These are phyloP conservation scores for Mariannaea sp. DNA, from an alignment of 2,329 filamentous ascomycete species.

Conservation along the genomic window DNA sequence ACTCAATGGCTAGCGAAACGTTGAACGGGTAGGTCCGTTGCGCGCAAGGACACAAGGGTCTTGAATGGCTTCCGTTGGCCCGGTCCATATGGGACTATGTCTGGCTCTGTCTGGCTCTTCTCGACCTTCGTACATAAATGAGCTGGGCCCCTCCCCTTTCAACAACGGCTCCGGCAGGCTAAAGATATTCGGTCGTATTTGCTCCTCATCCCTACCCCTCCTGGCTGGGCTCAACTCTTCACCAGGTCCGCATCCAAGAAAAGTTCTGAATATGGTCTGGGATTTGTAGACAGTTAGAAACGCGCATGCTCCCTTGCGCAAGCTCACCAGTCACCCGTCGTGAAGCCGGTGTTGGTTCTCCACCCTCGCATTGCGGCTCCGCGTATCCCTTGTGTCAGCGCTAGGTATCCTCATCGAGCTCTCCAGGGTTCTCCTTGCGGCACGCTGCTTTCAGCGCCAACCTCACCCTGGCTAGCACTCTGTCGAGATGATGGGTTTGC, in stretches of 20 bases:
- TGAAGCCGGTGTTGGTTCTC: neutral
- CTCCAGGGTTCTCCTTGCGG: neutral
- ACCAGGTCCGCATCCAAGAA: too few species aligned
- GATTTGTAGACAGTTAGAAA: neutral
- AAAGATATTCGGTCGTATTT: too few species aligned
- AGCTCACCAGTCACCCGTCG: neutral
- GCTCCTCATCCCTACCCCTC: too few species aligned
- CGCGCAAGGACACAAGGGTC: neutral
- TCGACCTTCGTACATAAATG: too few species aligned
- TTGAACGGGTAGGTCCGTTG: neutral
- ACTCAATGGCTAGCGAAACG: too few species aligned
- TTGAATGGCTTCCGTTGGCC: neutral
- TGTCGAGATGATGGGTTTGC: too few species aligned
- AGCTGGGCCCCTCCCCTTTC: neutral
- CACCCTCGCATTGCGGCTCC: constrained; percentile 3
- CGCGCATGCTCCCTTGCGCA: neutral
- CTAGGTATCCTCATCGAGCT: constrained; percentile 64
- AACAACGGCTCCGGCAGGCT: too few species aligned
- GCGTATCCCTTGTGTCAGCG: constrained; percentile 72
- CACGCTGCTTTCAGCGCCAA: neutral
- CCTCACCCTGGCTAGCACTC: neutral
- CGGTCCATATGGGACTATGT: neutral
- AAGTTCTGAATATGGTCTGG: too few species aligned
- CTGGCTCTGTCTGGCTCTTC: too few species aligned
- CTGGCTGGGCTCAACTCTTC: too few species aligned